Conservation (phyloP, 2,329 filamentous ascomycete species). For the Fusarium newnesense region DNA sequence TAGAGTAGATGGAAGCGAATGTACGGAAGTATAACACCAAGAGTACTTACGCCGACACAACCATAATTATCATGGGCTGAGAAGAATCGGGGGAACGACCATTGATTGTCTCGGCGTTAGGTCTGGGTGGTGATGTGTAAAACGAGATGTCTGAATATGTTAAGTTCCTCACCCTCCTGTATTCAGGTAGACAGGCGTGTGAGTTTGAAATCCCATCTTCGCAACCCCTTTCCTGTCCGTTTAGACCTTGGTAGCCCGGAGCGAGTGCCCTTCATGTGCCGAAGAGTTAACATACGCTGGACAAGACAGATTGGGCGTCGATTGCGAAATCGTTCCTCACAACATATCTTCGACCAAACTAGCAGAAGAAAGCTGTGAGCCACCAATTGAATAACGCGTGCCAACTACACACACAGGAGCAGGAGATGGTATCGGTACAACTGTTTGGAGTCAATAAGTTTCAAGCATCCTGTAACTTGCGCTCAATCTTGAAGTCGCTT, state of each 20-base stretch:
- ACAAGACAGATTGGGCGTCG: neutral
- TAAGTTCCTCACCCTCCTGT: neutral
- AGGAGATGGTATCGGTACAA: neutral
- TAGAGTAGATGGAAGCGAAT: constrained; percentile 4
- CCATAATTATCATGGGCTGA: neutral
- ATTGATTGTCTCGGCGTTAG: constrained; percentile 18
- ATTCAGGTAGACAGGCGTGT: constrained; percentile 8
- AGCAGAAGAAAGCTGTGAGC: neutral
- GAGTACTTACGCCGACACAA: neutral
- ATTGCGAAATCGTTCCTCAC: neutral
- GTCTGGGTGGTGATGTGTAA: constrained; percentile 14
- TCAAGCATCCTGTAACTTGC: neutral
- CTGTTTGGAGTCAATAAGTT: neutral
- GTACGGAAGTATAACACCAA: neutral
- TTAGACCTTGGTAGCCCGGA: neutral
- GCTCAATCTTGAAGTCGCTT: neutral
- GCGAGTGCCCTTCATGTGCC: neutral
- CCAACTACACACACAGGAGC: neutral
- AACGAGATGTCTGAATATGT: constrained; percentile 16
- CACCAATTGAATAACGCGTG: neutral
- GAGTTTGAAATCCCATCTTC: constrained; percentile 18
- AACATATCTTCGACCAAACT: neutral
- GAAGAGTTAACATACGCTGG: no score
- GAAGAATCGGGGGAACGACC: neutral
- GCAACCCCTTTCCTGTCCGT: neutral